Evolutionary conservation across 2,329 filamentous ascomycete species (phyloP), one percentile per base, ranked within the genome.

Genomic region (Tolypocladium cylindrosporum): DNA sequence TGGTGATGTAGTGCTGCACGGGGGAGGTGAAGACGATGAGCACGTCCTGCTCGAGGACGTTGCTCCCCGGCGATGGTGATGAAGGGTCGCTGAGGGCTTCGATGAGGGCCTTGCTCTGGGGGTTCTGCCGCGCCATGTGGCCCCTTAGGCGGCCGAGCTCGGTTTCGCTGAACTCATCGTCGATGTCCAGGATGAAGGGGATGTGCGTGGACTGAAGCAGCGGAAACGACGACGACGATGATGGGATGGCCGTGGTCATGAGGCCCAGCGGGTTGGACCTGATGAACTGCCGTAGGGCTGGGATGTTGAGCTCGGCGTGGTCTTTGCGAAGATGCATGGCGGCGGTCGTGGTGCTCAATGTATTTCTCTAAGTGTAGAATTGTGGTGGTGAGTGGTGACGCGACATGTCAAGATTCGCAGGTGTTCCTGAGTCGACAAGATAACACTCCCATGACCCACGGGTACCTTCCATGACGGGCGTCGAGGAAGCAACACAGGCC

Each of bases 1-100:
- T 83, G 0, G 85, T 87, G 4, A 88, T 79, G 63, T 89, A 89
- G 69, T 86, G 82, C 42, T 88, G 79, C 1, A 74, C 67, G 0
- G 78, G 74, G 0, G 75, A 76, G 50, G 77, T 87, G 74, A 89
- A 89, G 19, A 88, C 72, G 3, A 88, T 72, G 27, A 85, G 68
- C 0, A 88, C 82, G 58, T 88, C 84, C 37, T 82, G 67, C 55
- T 75, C 68, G 31, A 78, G 68, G 36, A 69, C 58, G 48, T 68
- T 65, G 61, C 11, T 40, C 31, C 56, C 55, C 2, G 51, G 57
- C 2, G 19, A 52, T 2, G 51, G 57, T 5, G 19, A 52, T 9
- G 41, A 58, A 2, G 16, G 24, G 19, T 21, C 31, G 48, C 31
- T 19, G 34, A 76, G 63, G 0, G 73, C 68, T 57, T 84, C 79